Base-by-base conservation (phyloP, 2,329 filamentous ascomycete species). In the Chalara sp. region DNA sequence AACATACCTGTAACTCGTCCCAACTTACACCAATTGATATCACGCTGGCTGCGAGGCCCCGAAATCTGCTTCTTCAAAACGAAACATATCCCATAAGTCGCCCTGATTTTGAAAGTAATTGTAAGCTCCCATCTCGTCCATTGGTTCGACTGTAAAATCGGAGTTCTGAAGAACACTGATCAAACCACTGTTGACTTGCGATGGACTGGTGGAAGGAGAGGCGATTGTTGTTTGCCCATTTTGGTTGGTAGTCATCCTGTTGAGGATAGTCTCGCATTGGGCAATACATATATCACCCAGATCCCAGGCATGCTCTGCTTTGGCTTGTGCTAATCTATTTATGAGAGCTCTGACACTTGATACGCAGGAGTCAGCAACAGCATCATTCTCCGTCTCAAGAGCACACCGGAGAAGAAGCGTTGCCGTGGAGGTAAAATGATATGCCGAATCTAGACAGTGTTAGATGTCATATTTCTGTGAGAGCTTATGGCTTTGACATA, bases 211-310 rank as follows among this genome's bases (percentile, higher is more conserved):
- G 21, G 21, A 21, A 21, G 21, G 21, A 3, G 21, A 21, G 3
- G 21, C 21, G 21, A 21, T 21, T 3, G 21, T 21, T 21, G 21
- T 21, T 21, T 21, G 21, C 21, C 21, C 21, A 21, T 21, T 21
- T 21, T 21, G 21, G 21, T 21, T 21, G 21, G 21, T 21, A 21
- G 21, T 21, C 35, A 39, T 39, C 35, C 35, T 39, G 10, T 10
- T 11, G 10, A 39, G 10, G 13, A 13, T 13, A 39, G 2, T 39
- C 13, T 43, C 28, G 21, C 76, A 80, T 32, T 73, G 55, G 3
- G 54, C 43, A 6, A 61, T 46, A 41, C 57, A 62, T 31, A 58
- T 54, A 32, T 58, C 54, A 1, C 53, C 57, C 6, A 62, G 13
- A 43, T 61, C 60, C 58, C 58, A 61, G 29, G 55, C 42, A 44